Conservation (phyloP, 768 basidiomycete genomes). For the Auricularia heimuer region DNA sequence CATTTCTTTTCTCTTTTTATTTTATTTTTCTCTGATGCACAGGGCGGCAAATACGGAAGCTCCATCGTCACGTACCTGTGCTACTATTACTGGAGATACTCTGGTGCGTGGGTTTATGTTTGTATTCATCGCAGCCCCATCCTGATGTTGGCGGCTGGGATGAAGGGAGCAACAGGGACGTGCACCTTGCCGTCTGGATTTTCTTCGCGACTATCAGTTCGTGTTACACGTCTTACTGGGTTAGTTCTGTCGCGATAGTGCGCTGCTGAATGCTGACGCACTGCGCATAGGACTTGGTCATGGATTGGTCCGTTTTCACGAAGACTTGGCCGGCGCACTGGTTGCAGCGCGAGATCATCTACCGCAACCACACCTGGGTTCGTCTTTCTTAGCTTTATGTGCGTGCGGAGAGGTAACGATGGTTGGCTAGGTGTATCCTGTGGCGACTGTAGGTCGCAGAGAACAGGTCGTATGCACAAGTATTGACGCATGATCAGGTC, state of each 20-base stretch:
- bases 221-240: constrained; percentile 71
- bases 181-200: constrained; percentile 58
- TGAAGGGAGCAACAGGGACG: constrained; percentile 29
- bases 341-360: constrained; percentile 68
- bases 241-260: constrained; percentile 23
- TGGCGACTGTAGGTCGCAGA: constrained; percentile 50
- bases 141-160: constrained; percentile 2
- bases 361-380: constrained; percentile 52
- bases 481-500: constrained; percentile 32
- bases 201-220: constrained; percentile 54
- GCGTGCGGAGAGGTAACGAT: background rate
- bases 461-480: background rate
- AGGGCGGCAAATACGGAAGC: constrained; percentile 79
- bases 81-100: constrained; percentile 72
- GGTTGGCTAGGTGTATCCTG: constrained; percentile 53
- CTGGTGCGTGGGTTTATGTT: constrained; percentile 28
- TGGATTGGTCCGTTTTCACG: constrained; percentile 86
- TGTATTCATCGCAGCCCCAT: background rate
- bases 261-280: background rate
- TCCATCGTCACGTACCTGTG: constrained; percentile 56
- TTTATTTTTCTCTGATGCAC: background rate
- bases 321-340: constrained; percentile 44
- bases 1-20: too few species aligned
- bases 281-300: constrained; percentile 55
- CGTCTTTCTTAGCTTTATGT: constrained; percentile 11